Evolutionary conservation across 2,329 filamentous ascomycete species (phyloP).

Genomic region (Myriosclerotinia curreyana): DNA sequence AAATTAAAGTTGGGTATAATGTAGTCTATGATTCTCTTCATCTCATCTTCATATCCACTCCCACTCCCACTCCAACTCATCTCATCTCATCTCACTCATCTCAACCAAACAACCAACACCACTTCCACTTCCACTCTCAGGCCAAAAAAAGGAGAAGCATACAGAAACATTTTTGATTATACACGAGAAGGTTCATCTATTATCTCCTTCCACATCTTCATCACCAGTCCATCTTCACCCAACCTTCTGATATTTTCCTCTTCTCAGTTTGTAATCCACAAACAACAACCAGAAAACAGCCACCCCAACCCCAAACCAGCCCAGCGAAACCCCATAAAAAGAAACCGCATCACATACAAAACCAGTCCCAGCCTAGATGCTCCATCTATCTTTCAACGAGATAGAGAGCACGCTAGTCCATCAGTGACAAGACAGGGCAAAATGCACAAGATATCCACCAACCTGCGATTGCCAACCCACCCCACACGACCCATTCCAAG

Average conservation of each 20-base stretch:
- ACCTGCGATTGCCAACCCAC: conserved; percentile 5
- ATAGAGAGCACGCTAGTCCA: conserved; percentile 17
- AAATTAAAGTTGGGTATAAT: conserved; percentile 26
- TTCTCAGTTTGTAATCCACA: conserved; percentile 4
- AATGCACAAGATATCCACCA: conserved; percentile 12
- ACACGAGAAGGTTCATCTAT: conserved; percentile 13
- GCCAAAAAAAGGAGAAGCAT: conserved; percentile 1
- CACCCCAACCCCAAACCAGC: neutral
- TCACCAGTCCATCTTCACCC: neutral
- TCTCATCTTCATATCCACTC: conserved; percentile 12
- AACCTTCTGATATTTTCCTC: neutral
- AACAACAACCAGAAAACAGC: neutral
- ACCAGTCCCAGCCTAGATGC: conserved; percentile 8
- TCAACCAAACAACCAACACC: neutral
- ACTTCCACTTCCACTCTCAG: neutral
- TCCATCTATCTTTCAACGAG: conserved; percentile 7
- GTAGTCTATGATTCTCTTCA: conserved; percentile 27
- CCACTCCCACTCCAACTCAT: no score
- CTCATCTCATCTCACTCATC: neutral
- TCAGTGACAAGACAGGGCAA: conserved; percentile 8
- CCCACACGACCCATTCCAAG: neutral
- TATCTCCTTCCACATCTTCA: conserved; percentile 2
- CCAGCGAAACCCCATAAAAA: neutral
- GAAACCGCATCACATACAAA: conserved; percentile 13
- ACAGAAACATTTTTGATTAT: conserved; percentile 20